Evolutionary conservation across 257 asterid genomes (phyloP), one percentile per base, ranked within the genome.

Genomic region (Penstemon davidsonii): DNA sequence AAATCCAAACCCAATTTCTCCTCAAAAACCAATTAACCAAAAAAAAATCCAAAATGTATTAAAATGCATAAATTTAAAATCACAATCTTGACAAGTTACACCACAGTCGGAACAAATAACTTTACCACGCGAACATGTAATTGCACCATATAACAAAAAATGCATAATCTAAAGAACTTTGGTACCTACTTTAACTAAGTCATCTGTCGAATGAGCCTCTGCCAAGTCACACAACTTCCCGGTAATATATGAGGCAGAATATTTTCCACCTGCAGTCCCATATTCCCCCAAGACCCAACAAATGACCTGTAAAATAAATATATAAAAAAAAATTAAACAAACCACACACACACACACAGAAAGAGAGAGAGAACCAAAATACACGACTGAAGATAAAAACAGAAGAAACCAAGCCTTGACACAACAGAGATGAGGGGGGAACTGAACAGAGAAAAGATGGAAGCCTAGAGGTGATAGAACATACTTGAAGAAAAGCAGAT

Each of bases 201-300:
- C 96, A 91, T 94, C 96, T 51, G 87, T 81, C 38, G 95, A 83
- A 82, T 94, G 96, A 55, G 96, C 95, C 81, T 94, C 99, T 49
- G 99, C 91, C 61, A 81, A 86, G 66, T 94, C 99, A 77, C 95
- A 84, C 78, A 94, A 82, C 79, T 91, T 94, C 61, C 99, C 99
- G 58, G 86, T 83, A 63, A 91, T 86, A 83, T 94, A 88, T 57
- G 97, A 86, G 67, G 99, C 95, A 66, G 99, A 85, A 78, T 87
- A 84, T 75, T 86, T 91, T 64, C 95, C 96, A 83, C 84, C 96
- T 67, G 91, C 95, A 73, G 93, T 87, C 73, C 97, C 97, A 77
- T 91, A 91, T 84, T 94, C 99, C 66, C 99, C 99, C 79, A 94
- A 76, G 68, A 94, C 96, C 99, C 99, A 94, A 70, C 99, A 94